Conservation (phyloP, 768 basidiomycete genomes). For the Saitozyma sp. region DNA sequence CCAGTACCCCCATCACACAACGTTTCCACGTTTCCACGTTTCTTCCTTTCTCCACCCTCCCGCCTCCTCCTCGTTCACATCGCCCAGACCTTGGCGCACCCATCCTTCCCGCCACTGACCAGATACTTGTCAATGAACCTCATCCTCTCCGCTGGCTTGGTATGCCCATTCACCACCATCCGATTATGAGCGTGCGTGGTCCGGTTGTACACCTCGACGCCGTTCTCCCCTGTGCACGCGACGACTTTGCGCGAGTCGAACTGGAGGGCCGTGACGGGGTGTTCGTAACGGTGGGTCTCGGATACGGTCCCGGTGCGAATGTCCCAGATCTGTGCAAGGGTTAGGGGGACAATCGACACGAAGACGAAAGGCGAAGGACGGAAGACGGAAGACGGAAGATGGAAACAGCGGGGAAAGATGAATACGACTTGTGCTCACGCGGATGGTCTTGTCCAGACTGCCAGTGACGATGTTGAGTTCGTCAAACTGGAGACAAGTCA, state of each 20-base stretch:
- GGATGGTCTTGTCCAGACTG: conserved; percentile 86
- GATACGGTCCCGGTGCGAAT: conserved; percentile 82
- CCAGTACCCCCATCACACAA: too few species aligned
- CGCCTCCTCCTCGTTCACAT: conserved; percentile 55
- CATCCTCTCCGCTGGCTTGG: conserved; percentile 77
- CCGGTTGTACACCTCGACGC: conserved; percentile 90
- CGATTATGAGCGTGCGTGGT: conserved; percentile 86
- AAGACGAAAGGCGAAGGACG: too few species aligned
- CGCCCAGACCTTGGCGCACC: conserved; percentile 88
- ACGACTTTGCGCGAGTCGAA: conserved; percentile 94
- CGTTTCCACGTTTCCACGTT: too few species aligned
- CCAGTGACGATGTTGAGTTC: conserved; percentile 91
- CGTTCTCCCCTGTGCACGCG: conserved; percentile 89
- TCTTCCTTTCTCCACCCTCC: neutral
- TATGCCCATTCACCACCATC: conserved; percentile 88
- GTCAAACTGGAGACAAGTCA: conserved; percentile 93
- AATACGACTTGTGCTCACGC: conserved; percentile 59
- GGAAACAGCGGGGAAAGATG: neutral
- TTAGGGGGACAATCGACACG: neutral
- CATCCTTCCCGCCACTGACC: conserved; percentile 83
- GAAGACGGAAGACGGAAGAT: too few species aligned
- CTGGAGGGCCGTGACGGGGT: conserved; percentile 84
- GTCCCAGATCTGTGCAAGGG: conserved; percentile 78
- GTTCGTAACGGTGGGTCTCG: conserved; percentile 87
- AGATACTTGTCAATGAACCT: conserved; percentile 97